Base-by-base conservation (phyloP, 495 filamentous ascomycete genomes). In the Xylaria venustula region DNA sequence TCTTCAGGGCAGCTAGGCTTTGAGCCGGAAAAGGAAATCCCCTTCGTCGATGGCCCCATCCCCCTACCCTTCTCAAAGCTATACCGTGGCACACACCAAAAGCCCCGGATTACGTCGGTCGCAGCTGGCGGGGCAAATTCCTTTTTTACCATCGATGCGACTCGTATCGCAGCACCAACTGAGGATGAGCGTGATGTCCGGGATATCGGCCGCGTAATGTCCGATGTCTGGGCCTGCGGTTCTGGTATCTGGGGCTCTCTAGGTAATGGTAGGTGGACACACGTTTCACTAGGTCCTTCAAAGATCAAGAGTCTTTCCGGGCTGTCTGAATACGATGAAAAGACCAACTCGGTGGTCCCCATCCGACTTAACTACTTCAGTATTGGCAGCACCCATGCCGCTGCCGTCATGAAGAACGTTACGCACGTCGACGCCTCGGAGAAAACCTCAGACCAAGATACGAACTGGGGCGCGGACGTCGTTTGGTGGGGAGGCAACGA, bases 401-500 rank as follows among this genome's bases (percentile, higher is more conserved):
- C 89, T 22, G 93, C 92, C 11, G 80, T 92, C 1, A 83, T 98
- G 84, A 81, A 87, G 63, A 97, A 96, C 67, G 79, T 88, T 20
- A 87, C 89, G 2, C 82, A 86, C 54, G 68, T 91, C 37, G 69
- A 78, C 15, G 80, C 85, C 3, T 72, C 73, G 11, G 67, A 77
- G 6, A 68, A 75, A 7, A 79, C 76, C 11, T 79, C 82, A 3
- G 78, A 77, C 3, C 84, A 86, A 49, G 87, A 91, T 60, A 89
- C 85, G 3, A 89, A 91, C 64, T 96, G 84, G 80, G 93, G 93
- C 51, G 85, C 86, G 8, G 94, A 98, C 72, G 86, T 90, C 2
- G 70, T 97, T 6, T 95, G 88, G 83, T 98, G 93, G 90, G 94
- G 94, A 63, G 90, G 90, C 37, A 98, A 97, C 67, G 93, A 98